phyloP scores from a whole-genome alignment of 2,329 filamentous ascomycete species.

The Escovopsis weberi region DNA sequence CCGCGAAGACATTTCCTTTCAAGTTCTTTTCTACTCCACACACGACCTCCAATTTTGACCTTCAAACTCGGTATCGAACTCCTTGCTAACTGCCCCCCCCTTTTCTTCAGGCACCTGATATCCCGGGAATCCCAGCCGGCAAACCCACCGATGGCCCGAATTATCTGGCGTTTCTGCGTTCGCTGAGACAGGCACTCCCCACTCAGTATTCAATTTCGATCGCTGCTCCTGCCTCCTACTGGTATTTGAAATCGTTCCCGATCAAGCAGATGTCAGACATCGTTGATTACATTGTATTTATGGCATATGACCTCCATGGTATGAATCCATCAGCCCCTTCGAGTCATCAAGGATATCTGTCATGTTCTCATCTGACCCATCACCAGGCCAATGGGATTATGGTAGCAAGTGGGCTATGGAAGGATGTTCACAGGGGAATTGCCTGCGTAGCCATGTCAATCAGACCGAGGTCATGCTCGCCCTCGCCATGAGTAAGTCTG shows the following conservation, averaged over 20 bases:
- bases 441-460: constrained; percentile 22
- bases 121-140: constrained; percentile 3
- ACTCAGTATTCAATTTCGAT: constrained; percentile 21
- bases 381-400: constrained; percentile 6
- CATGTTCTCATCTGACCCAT: not conserved
- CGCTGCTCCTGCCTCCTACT: constrained; percentile 23
- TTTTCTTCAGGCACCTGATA: constrained; percentile 1
- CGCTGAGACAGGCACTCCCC: constrained; percentile 14
- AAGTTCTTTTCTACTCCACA: constrained; percentile 7
- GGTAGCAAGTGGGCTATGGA: constrained; percentile 13
- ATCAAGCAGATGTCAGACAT: constrained; percentile 15
- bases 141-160: not conserved
- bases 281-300: constrained; percentile 20
- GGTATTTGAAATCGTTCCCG: constrained; percentile 23
- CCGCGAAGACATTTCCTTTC: not conserved
- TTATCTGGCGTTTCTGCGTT: constrained; percentile 1
- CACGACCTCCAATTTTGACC: not conserved
- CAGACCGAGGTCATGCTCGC: constrained; percentile 21
- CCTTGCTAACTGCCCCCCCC: not conserved
- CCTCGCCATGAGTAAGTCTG: constrained; percentile 16
- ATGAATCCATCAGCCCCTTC: not conserved
- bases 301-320: constrained; percentile 20
- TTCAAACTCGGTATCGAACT: no score
- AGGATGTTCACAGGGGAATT: constrained; percentile 18
- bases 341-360: not conserved